phyloP scores from a whole-genome alignment of 108 stramenopile genomes.

The Conticribra weissflogii region DNA sequence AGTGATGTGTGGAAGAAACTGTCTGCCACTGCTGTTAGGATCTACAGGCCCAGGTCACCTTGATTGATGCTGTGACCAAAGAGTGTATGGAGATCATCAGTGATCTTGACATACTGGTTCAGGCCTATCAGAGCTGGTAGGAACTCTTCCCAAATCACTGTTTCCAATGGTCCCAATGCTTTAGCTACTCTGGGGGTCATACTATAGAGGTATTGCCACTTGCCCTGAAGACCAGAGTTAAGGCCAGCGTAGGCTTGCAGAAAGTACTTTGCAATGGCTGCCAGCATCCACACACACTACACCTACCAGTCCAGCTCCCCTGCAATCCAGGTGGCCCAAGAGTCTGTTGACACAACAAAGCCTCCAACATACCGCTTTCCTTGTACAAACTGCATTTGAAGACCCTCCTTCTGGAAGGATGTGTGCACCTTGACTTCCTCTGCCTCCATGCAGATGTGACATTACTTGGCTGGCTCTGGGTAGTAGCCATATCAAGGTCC shows the following conservation, averaged over 20 bases:
- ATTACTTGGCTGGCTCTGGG: constrained; percentile 3
- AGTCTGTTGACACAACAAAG: constrained; percentile 12
- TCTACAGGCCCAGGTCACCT: constrained; percentile 4
- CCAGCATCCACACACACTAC: constrained; percentile 3
- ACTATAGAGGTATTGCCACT: constrained; percentile 34
- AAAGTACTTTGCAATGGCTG: constrained; percentile 17
- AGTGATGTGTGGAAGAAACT: neutral
- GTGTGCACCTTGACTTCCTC: neutral
- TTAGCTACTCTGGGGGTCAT: constrained; percentile 11
- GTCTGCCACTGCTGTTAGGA: neutral
- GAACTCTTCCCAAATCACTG: constrained; percentile 16
- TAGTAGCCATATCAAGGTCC: constrained; percentile 1
- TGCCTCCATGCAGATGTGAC: neutral
- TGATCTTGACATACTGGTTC: neutral
- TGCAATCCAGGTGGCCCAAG: constrained; percentile 10
- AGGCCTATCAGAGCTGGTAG: constrained; percentile 20
- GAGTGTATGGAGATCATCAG: constrained; percentile 12
- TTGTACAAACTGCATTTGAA: constrained; percentile 1
- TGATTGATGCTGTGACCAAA: constrained; percentile 8
- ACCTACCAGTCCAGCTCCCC: constrained; percentile 12
- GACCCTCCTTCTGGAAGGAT: neutral
- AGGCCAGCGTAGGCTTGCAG: constrained; percentile 31
- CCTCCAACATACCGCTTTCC: constrained; percentile 37
- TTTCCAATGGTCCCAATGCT: constrained; percentile 8
- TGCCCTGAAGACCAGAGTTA: constrained; percentile 7